Evolutionary conservation across 352 stramenopile genomes (phyloP).

Genomic region (Halophytophthora batemanensis): DNA sequence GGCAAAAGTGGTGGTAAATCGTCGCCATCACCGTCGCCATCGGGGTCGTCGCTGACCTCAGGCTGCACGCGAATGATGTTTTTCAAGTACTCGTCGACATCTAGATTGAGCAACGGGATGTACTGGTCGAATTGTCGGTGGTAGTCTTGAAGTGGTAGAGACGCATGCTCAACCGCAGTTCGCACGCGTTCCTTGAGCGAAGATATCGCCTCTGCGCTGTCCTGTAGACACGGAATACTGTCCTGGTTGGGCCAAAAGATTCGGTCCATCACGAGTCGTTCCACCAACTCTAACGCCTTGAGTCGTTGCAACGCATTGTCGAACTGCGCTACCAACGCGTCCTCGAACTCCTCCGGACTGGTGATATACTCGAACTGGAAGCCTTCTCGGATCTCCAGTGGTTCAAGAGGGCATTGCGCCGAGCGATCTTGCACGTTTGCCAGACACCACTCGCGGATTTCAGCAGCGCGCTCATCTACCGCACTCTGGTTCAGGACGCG

Average conservation of each 20-base stretch:
- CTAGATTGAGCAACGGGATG: constrained; percentile 88
- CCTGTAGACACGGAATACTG: constrained; percentile 82
- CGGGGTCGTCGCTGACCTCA: constrained; percentile 18
- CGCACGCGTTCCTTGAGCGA: constrained; percentile 51
- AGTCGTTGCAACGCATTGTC: constrained; percentile 76
- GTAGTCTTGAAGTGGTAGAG: constrained; percentile 72
- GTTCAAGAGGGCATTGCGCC: constrained; percentile 53
- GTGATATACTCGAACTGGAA: constrained; percentile 83
- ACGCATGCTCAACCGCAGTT: constrained; percentile 38
- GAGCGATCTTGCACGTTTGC: constrained; percentile 47
- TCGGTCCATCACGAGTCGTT: constrained; percentile 92
- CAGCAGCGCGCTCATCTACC: constrained; percentile 42
- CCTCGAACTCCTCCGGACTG: constrained; percentile 57
- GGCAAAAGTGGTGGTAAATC: constrained; percentile 49
- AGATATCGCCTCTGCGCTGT: constrained; percentile 56
- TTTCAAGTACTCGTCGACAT: constrained; percentile 82
- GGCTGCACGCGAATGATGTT: constrained; percentile 54
- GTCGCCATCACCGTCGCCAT: constrained; percentile 24
- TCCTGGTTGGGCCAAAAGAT: constrained; percentile 95
- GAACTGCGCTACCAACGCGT: constrained; percentile 71
- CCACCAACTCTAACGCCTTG: constrained; percentile 87
- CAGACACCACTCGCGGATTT: constrained; percentile 68
- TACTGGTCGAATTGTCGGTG: constrained; percentile 80
- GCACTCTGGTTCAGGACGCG: constrained; percentile 52
- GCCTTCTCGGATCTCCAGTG: constrained; percentile 37